Evolutionary conservation across 129 eudicot species (phyloP), one percentile per base, ranked within the genome.

Genomic region (Ambrosia artemisiifolia): DNA sequence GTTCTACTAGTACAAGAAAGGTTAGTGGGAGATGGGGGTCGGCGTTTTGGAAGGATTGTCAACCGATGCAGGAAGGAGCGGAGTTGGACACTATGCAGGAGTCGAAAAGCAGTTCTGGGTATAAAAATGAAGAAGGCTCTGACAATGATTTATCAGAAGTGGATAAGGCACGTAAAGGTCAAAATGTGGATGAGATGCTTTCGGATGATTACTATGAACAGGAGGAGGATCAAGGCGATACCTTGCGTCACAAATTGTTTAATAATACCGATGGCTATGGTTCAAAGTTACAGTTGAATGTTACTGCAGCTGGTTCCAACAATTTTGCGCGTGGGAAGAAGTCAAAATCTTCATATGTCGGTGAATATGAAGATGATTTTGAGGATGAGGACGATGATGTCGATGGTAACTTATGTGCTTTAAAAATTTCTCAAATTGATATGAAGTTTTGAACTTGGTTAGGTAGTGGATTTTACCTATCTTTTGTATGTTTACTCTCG

Each of bases 171-270:
- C 83, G 34, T 49, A 77, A 66, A 47, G 78, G 80, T 64, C 83
- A 74, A 61, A 70, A 71, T 30, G 87, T 75, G 2, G 97, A 91
- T 78, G 96, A 88, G 65, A 91, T 91, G 95, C 65, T 88, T 79
- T 91, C 97, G 68, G 97, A 91, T 86, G 97, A 91, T 81, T 91
- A 91, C 73, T 91, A 88, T 36, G 98, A 94, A 84, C 87, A 83
- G 76, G 92, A 94, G 75, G 96, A 83, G 72, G 95, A 85, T 66
- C 96, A 84, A 67, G 85, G 80, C 67, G 96, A 87, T 61, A 71
- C 83, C 13, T 54, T 81, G 69, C 89, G 79, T 70, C 83, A 65
- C 44, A 85, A 88, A 68, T 75, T 67, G 13, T 40, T 74, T 49
- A 90, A 81, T 65, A 78, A 70, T 44, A 46, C 88, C 6, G 69